Percentiles rank a stretch among this genome's conserved stretches.
Evolutionary conservation across 129 eudicot species (phyloP).

Genomic region (Ambrosia artemisiifolia): DNA sequence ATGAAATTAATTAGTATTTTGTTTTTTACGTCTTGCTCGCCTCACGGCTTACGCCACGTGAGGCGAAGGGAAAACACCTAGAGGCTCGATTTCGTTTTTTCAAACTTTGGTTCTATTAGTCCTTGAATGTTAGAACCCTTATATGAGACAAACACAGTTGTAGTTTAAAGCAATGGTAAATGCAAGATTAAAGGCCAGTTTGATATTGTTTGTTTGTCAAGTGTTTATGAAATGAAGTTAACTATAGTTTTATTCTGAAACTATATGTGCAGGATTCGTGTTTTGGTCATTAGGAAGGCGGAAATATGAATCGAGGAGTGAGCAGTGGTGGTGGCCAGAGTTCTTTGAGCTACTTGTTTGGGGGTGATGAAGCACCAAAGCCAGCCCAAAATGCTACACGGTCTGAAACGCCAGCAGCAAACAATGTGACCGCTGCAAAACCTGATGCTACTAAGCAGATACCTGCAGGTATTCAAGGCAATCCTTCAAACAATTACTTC

Average conservation of each 20-base stretch:
- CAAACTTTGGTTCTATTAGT: neutral
- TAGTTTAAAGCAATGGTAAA: neutral
- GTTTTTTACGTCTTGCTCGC: too few relatives aligned
- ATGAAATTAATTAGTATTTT: too few relatives aligned
- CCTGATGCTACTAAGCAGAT: constrained; percentile 44
- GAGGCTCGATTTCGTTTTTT: too few relatives aligned
- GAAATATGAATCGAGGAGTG: constrained; percentile 49
- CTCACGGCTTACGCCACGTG: too few relatives aligned
- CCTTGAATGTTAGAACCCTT: neutral
- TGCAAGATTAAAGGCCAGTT: neutral
- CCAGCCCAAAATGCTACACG: constrained; percentile 33
- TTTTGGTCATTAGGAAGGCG: neutral
- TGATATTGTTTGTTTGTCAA: neutral
- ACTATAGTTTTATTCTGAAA: neutral
- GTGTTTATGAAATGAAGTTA: neutral
- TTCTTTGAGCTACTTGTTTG: constrained; percentile 59
- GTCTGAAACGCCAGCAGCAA: constrained; percentile 28
- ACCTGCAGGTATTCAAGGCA: constrained; percentile 52
- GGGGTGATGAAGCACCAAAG: constrained; percentile 53
- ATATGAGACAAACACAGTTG: neutral
- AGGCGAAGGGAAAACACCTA: too few relatives aligned
- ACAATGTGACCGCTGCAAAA: constrained; percentile 31
- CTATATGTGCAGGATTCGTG: constrained; percentile 9
- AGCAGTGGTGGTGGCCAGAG: constrained; percentile 68
- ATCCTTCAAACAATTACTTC: constrained; percentile 47